Evolutionary conservation across 106 monocot genomes (phyloP), one percentile per base, ranked within the genome.

Genomic region (Dactylorhiza incarnata): DNA sequence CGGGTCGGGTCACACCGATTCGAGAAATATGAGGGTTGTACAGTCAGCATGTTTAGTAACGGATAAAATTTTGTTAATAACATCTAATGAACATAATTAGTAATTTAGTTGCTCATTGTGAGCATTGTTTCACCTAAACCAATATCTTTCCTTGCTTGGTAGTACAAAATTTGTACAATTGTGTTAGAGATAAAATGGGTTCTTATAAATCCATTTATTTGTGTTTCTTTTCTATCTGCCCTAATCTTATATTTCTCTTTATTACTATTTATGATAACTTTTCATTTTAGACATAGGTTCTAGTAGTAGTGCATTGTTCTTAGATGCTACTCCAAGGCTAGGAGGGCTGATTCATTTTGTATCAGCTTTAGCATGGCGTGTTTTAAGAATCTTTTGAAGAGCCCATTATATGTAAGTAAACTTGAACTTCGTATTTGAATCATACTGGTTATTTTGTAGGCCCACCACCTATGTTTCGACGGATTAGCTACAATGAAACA

Each of bases 401-500:
- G 54, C 15, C 62, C 59, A 6, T 37, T 37, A 37, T 37, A 26
- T 66, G 66, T 66, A 3, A 29, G 24, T 24, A 11, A 66, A 10
- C 45, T 69, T 71, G 7, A 46, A 9, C 22, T 71, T 48, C 20
- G 20, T 22, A 6, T n/a, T 48, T 37, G 29, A 20, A 37, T 71
- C 20, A 72, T 3, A 49, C 49, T 49, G 49, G 23, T 72, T 72
- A 50, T 71, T 56, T 69, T 89, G 68, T 79, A 89, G 89, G 89
- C 76, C 81, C 89, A 77, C 83, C 82, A 73, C 68, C 80, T 25
- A 85, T 90, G 84, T 92, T 95, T 23, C 86, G 63, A 80, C 83
- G 88, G 55, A 93, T 88, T 63, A 79, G 82, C 25, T 90, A 84
- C 79, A 90, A 82, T 67, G 95, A 95, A 76, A 93, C 79, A 25